Percentiles rank a stretch among this genome's conserved stretches.
Evolutionary conservation across 2,329 filamentous ascomycete species (phyloP).

Genomic region (Teratosphaeria destructans): DNA sequence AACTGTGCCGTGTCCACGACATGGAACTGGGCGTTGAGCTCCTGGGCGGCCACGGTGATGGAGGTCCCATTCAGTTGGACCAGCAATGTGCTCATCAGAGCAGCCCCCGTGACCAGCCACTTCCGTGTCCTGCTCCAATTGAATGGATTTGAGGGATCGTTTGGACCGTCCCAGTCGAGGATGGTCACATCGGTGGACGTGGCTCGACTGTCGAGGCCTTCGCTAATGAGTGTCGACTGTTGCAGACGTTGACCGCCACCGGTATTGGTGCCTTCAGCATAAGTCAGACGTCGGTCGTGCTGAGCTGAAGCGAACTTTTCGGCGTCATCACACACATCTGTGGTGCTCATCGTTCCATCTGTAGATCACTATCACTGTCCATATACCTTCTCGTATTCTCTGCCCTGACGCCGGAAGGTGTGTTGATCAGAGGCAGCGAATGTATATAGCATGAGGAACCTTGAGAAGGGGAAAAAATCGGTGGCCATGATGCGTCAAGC

Average conservation of each 20-base stretch:
- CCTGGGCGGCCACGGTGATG: slow-evolving; percentile 25
- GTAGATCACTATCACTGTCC: not conserved
- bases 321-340: not conserved
- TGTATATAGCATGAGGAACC: not conserved
- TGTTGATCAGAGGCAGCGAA: no score
- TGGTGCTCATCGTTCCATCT: not conserved
- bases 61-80: slow-evolving; percentile 28
- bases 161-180: slow-evolving; percentile 44
- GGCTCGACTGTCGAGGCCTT: not conserved
- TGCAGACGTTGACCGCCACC: not conserved
- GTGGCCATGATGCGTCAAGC: not conserved
- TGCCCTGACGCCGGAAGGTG: not conserved
- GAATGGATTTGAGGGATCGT: slow-evolving; percentile 25
- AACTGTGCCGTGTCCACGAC: slow-evolving; percentile 25
- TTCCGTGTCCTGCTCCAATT: slow-evolving; percentile 26
- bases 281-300: not conserved
- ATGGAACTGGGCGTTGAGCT: slow-evolving; percentile 24
- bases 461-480: not conserved
- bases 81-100: slow-evolving; percentile 24
- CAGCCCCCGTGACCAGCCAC: slow-evolving; percentile 24
- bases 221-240: not conserved
- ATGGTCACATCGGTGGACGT: slow-evolving; percentile 14
- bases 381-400: no score
- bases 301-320: not conserved
- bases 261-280: not conserved